Percentiles rank a stretch among this genome's conserved stretches.
phyloP scores from a whole-genome alignment of 2,329 filamentous ascomycete species.

The Diaporthe vaccinii region DNA sequence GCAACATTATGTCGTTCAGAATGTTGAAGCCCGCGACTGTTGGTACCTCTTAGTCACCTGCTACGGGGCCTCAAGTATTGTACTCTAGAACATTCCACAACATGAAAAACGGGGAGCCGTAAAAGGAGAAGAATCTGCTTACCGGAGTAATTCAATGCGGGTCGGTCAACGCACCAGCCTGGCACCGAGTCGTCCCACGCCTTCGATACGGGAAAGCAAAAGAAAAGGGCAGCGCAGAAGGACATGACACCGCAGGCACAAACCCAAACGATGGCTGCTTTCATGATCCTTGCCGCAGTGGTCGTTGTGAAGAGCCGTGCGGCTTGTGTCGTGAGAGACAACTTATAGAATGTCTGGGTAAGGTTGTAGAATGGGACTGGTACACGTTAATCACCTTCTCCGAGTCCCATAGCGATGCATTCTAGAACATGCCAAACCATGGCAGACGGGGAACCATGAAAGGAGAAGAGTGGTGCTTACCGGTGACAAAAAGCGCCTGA shows the following conservation, averaged over 20 bases:
- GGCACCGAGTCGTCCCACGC: slow-evolving; percentile 42
- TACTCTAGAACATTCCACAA: too few species aligned
- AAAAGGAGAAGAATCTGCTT: too few species aligned
- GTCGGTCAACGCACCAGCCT: slow-evolving; percentile 44
- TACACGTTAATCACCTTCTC: too few species aligned
- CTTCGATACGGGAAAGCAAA: slow-evolving; percentile 46
- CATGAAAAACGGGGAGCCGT: too few species aligned
- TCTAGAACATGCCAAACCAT: too few species aligned
- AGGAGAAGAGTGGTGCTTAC: too few species aligned
- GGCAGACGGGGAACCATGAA: too few species aligned
- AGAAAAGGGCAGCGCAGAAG: slow-evolving; percentile 45
- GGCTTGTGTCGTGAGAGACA: slow-evolving; percentile 48
- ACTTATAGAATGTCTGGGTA: slow-evolving; percentile 46
- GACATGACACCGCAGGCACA: slow-evolving; percentile 47
- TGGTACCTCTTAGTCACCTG: too few species aligned
- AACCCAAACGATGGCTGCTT: slow-evolving; percentile 43
- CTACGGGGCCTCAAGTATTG: too few species aligned
- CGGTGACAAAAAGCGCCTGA: slow-evolving; percentile 46
- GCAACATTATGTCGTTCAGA: slow-evolving; percentile 48
- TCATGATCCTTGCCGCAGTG: slow-evolving; percentile 44
- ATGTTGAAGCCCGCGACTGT: slow-evolving; percentile 49
- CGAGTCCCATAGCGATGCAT: too few species aligned
- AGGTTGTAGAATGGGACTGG: slow-evolving; percentile 45
- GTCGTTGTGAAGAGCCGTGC: slow-evolving; percentile 46
- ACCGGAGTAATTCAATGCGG: slow-evolving; percentile 43